Percentiles rank a stretch among this genome's conserved stretches.
Conservation (phyloP, 108 stramenopile species). For the Cyclotella cryptica region DNA sequence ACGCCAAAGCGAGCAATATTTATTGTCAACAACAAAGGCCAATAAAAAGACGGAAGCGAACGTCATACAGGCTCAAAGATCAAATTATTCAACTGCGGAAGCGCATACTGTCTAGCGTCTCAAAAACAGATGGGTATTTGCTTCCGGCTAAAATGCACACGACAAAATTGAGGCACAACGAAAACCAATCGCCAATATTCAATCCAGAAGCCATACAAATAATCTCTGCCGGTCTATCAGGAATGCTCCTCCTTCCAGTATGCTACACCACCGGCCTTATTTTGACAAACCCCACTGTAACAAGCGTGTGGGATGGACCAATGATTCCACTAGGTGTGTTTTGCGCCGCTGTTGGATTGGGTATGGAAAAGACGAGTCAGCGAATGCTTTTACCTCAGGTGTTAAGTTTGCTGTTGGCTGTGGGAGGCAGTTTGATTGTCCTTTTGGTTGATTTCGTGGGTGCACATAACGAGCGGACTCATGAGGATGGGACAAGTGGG, state of each 20-base stretch:
- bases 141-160: neutral
- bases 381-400: conserved; percentile 22
- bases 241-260: conserved; percentile 38
- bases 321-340: conserved; percentile 48
- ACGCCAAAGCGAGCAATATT: neutral
- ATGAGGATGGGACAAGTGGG: neutral
- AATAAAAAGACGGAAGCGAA: neutral
- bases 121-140: neutral
- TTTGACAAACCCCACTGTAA: conserved; percentile 41
- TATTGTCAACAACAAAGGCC: neutral
- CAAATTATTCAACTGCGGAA: neutral
- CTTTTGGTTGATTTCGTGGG: conserved; percentile 39
- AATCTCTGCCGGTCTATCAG: conserved; percentile 28
- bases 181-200: neutral
- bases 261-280: conserved; percentile 45
- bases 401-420: conserved; percentile 32
- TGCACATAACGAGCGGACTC: conserved; percentile 7
- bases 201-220: conserved; percentile 39
- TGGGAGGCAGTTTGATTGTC: conserved; percentile 43
- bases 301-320: conserved; percentile 51
- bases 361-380: conserved; percentile 34
- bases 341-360: conserved; percentile 29
- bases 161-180: neutral
- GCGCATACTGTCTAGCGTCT: too few species aligned
- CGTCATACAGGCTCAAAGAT: neutral